Evolutionary conservation across 1,284 basidiomycete genomes (phyloP).

Genomic region (Leccinum pseudoinsigne): DNA sequence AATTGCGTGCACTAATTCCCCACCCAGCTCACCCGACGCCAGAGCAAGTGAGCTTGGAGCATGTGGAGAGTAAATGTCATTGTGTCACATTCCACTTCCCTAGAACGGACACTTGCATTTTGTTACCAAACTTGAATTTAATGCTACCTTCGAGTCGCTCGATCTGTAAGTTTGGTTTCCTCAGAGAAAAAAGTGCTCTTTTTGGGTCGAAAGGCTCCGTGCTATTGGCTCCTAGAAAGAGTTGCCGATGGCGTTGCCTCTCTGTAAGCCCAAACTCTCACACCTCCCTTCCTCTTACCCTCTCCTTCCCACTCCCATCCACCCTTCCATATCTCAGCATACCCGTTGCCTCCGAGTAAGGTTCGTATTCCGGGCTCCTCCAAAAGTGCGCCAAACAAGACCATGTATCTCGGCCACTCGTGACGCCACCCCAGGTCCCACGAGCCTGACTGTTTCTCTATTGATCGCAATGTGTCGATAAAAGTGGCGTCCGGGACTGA

Average conservation of each 20-base stretch:
- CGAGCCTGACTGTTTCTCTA: constrained; percentile 25
- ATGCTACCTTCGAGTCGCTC: not conserved
- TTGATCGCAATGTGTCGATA: constrained; percentile 19
- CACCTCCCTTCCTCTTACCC: constrained; percentile 69
- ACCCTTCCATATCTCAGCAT: constrained; percentile 60
- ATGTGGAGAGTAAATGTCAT: not conserved
- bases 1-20: constrained; percentile 13
- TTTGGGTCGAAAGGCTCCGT: not conserved
- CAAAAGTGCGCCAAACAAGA: constrained; percentile 78
- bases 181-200: not conserved
- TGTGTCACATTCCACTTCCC: not conserved
- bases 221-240: not conserved
- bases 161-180: not conserved
- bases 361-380: constrained; percentile 47
- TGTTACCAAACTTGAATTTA: constrained; percentile 2
- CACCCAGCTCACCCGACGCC: constrained; percentile 32
- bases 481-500: constrained; percentile 50
- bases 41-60: constrained; percentile 30
- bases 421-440: constrained; percentile 55
- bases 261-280: constrained; percentile 61
- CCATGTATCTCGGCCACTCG: constrained; percentile 79
- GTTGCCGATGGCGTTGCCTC: not conserved
- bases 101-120: constrained; percentile 11
- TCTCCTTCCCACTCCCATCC: constrained; percentile 88
- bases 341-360: constrained; percentile 60